Base-by-base conservation (phyloP, 495 filamentous ascomycete species). In the Xylaria venustula region DNA sequence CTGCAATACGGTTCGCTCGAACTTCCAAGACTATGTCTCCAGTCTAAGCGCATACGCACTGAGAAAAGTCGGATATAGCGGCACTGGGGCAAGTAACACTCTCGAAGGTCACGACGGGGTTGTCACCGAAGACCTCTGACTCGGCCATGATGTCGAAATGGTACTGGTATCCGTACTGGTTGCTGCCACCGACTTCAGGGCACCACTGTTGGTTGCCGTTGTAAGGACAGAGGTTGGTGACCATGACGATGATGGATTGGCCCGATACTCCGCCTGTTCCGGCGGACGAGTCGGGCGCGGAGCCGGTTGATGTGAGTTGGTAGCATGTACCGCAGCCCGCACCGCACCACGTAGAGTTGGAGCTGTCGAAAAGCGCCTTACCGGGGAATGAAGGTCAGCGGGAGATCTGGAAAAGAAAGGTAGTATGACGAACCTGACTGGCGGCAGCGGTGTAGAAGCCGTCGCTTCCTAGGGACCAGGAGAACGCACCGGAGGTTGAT, bases 141-240 rank as follows among this genome's bases (percentile, higher is more conserved):
- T 75, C 54, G 25, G 71, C 73, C 73, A 75, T 77, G 60, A 77
- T 75, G 49, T 77, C 75, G 58, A 77, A 77, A 52, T 77, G 75
- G 44, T 75, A 75, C 36, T 62, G 64, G 59, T 73, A 77, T 4
- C 75, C 75, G 58, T 77, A 77, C 52, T 72, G 64, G 56, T 77
- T 77, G 0, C 45, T 71, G 5, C 61, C 60, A 11, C 73, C 73
- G 7, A 57, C 40, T 1, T 37, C 42, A 2, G 74, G 71, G 48
- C 75, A 77, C 75, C 75, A 77, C 58, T 73, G 64, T 25, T 57
- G 64, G 49, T 77, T 77, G n/a, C 75, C 74, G 45, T 70, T 65
- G 59, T 73, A 62, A 1, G 75, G 75, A 58, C 75, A 77, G 2
- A 76, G 61, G 53, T 77, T 77, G 23, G 74, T 77, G 25, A 76